Evolutionary conservation across 805 yeast genomes (phyloP).

Genomic region (Yamadazyma endophytica): DNA sequence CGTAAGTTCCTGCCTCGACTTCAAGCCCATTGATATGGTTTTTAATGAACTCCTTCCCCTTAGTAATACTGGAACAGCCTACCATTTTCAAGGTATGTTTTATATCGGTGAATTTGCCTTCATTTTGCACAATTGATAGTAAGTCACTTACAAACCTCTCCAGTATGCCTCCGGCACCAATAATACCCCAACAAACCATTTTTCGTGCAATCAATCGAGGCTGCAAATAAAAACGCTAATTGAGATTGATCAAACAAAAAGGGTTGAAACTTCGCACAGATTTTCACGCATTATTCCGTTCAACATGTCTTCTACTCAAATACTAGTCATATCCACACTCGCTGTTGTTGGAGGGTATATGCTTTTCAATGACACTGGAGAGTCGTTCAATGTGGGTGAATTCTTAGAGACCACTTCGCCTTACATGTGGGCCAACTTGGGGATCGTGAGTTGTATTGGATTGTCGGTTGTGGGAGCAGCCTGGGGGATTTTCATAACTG

Average conservation of each 20-base stretch:
- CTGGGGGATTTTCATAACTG: conserved; percentile 98
- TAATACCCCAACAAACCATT: conserved; percentile 2
- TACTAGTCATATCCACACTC: conserved; percentile 27
- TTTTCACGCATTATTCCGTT: neutral
- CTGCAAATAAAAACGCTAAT: neutral
- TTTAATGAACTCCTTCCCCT: conserved; percentile 6
- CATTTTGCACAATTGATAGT: neutral
- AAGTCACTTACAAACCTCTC: conserved; percentile 1
- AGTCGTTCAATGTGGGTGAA: conserved; percentile 85
- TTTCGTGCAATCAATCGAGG: neutral
- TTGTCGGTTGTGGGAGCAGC: conserved; percentile 96
- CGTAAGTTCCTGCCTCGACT: conserved; percentile 33
- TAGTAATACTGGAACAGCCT: conserved; percentile 31
- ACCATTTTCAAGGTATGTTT: conserved; percentile 30
- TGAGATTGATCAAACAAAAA: neutral
- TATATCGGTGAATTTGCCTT: neutral
- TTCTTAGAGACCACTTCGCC: conserved; percentile 85
- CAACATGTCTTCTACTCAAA: conserved; percentile 7
- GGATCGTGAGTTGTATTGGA: conserved; percentile 89
- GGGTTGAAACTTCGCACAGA: neutral
- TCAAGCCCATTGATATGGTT: too few species aligned
- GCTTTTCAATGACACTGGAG: conserved; percentile 91
- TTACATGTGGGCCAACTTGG: conserved; percentile 93
- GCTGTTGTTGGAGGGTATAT: conserved; percentile 49
- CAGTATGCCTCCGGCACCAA: conserved; percentile 3